These are phyloP conservation scores for Psilocybe cubensis DNA, from an alignment of 768 basidiomycete species.

Conservation along the genomic window DNA sequence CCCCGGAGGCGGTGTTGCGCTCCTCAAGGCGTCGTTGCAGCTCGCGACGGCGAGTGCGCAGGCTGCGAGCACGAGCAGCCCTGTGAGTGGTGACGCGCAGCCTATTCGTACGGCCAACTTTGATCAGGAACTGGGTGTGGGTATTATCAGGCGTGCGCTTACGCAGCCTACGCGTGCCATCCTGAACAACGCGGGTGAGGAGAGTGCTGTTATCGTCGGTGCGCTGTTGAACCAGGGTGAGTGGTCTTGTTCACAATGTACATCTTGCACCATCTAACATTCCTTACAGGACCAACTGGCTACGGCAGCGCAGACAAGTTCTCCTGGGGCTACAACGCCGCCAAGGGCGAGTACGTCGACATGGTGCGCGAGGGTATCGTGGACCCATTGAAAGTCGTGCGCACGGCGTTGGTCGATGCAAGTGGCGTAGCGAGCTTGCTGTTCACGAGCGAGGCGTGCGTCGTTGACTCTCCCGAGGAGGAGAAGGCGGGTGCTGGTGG, in stretches of 20 bases:
- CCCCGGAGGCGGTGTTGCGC: too few relatives aligned
- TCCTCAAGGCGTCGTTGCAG: too few relatives aligned
- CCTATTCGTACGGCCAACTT: constrained; percentile 88
- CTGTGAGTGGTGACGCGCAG: constrained; percentile 59
- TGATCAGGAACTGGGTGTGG: constrained; percentile 95
- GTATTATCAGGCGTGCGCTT: constrained; percentile 88
- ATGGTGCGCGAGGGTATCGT: constrained; percentile 96
- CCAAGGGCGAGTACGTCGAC: constrained; percentile 90
- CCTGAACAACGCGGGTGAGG: constrained; percentile 93
- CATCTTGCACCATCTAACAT: too few relatives aligned
- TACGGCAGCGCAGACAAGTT: constrained; percentile 80
- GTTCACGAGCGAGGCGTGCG: constrained; percentile 90
- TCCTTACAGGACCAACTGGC: too few relatives aligned
- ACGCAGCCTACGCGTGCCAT: constrained; percentile 86
- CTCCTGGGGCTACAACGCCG: constrained; percentile 49
- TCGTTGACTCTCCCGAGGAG: constrained; percentile 91
- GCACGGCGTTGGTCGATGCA: constrained; percentile 92
- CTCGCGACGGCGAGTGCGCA: constrained; percentile 90
- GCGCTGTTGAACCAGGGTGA: constrained; percentile 67
- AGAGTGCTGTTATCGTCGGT: constrained; percentile 91
- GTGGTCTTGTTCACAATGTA: too few relatives aligned
- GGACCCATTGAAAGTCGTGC: constrained; percentile 94
- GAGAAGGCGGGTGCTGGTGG: constrained; percentile 53
- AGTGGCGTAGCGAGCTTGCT: constrained; percentile 89
- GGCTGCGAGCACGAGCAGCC: constrained; percentile 93